Conservation (phyloP, 257 asterid genomes). For the Parsonsia alboflavescens region DNA sequence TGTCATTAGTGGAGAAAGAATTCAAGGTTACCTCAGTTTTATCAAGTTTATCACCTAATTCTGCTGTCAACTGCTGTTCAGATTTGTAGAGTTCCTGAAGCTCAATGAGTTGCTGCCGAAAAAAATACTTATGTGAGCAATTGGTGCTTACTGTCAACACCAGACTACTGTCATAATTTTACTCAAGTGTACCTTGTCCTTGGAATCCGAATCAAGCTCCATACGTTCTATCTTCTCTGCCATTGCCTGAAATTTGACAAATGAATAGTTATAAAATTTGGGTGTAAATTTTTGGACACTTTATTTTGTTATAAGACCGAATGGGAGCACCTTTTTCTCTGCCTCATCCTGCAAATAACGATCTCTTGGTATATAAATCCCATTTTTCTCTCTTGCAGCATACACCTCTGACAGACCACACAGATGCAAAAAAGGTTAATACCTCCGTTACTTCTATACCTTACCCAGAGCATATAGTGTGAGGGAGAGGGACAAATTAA, state of each 20-base stretch:
- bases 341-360: slow-evolving; percentile 98
- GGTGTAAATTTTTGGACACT: slow-evolving; percentile 11
- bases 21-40: slow-evolving; percentile 54
- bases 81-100: slow-evolving; percentile 77
- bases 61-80: slow-evolving; percentile 72
- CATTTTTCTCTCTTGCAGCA: slow-evolving; percentile 98
- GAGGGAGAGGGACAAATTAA: slow-evolving; percentile 21
- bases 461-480: not conserved
- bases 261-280: slow-evolving; percentile 7
- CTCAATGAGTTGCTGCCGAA: slow-evolving; percentile 73
- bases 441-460: not conserved
- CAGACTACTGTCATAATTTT: slow-evolving; percentile 1
- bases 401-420: slow-evolving; percentile 67
- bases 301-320: slow-evolving; percentile 12
- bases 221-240: slow-evolving; percentile 86
- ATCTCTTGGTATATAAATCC: slow-evolving; percentile 92
- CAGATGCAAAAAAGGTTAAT: not conserved
- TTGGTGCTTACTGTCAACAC: not conserved
- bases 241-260: slow-evolving; percentile 62
- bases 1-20: not conserved
- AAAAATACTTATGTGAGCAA: slow-evolving; percentile 10
- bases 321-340: slow-evolving; percentile 73
- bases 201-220: slow-evolving; percentile 87
- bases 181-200: slow-evolving; percentile 66
- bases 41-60: slow-evolving; percentile 73